A percentile compares a stretch with the other conserved stretches of the same genome.
Evolutionary conservation across 495 filamentous ascomycete species (phyloP).

Genomic region (Neurospora sp.): DNA sequence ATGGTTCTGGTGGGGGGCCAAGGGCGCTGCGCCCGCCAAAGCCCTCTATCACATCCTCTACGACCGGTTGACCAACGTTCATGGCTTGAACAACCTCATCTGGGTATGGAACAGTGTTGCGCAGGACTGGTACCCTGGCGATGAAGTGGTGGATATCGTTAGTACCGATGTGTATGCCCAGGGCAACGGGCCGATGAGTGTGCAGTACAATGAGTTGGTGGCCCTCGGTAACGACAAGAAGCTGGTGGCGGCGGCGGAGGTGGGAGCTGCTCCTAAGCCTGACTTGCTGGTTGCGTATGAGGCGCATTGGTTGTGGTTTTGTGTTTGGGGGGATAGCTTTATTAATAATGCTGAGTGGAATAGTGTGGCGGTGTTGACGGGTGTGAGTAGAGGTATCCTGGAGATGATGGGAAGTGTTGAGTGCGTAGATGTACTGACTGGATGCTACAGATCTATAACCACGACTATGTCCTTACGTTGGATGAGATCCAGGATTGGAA

Average conservation of each 20-base stretch:
- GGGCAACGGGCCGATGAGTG: constrained; percentile 29
- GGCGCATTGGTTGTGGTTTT: constrained; percentile 38
- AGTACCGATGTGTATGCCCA: constrained; percentile 27
- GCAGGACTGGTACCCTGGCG: constrained; percentile 37
- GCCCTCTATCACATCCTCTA: constrained; percentile 31
- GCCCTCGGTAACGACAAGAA: constrained; percentile 34
- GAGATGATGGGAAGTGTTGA: not conserved
- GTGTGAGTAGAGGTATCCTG: constrained; percentile 2
- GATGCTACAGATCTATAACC: constrained; percentile 18
- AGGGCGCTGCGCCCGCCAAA: constrained; percentile 35
- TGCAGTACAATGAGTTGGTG: constrained; percentile 34
- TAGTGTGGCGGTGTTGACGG: constrained; percentile 20
- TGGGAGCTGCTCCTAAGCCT: constrained; percentile 35
- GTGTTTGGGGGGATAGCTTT: constrained; percentile 32
- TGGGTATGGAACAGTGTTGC: constrained; percentile 42
- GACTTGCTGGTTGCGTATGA: constrained; percentile 30
- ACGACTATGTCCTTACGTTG: constrained; percentile 30
- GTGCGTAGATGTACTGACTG: not conserved
- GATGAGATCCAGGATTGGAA: constrained; percentile 32
- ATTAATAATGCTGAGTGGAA: constrained; percentile 30
- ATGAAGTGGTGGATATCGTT: constrained; percentile 31
- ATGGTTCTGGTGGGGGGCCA: constrained; percentile 46
- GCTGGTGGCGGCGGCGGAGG: constrained; percentile 36
- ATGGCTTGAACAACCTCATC: constrained; percentile 34
- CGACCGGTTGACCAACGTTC: constrained; percentile 30